Evolutionary conservation across 2,329 filamentous ascomycete genomes (phyloP), one percentile per base, ranked within the genome.

Genomic region (Pseudocercospora vitis): DNA sequence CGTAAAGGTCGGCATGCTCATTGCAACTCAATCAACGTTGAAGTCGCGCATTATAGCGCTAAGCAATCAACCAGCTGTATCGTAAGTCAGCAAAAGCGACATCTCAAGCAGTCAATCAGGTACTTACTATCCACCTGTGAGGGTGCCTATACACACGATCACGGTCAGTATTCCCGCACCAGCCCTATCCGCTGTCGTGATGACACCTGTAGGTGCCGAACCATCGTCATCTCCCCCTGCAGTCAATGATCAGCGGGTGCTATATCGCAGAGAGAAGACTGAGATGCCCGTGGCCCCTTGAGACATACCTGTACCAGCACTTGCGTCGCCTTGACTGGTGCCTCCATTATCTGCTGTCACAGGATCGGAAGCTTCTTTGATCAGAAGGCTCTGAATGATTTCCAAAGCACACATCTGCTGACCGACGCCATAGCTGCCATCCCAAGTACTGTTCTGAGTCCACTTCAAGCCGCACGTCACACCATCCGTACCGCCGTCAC

Each of bases 391-490:
- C 44, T 72, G 66, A 48, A 83, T 74, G 24, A 77, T 73, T 32
- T 77, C 77, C 5, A 84, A 70, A 0, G 78, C 80, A 37, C 73
- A 75, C 78, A 84, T 81, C 65, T 82, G 76, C 64, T 83, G 76
- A 4, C 80, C 80, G 1, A 81, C 79, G 5, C 81, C 80, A 8
- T 69, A 64, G 1, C 65, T 70, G 2, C 76, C 73, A 62, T 81
- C 79, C 59, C 72, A 75, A 1, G 63, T 68, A 4, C 65, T 69
- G 12, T 68, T 59, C 9, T 58, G 23, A 19, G 64, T 68, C 76
- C 76, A 78, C 9, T 68, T 62, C 37, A 70, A 70, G 1, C 75
- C 76, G 59, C 76, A 78, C 18, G 69, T 74, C 2, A 71, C 71
- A 23, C 76, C 71, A 29, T 78, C 67, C 0, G 61, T 55, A 21